phyloP scores from a whole-genome alignment of 2,329 filamentous ascomycete genomes.

The Trichoderma pleuroti region DNA sequence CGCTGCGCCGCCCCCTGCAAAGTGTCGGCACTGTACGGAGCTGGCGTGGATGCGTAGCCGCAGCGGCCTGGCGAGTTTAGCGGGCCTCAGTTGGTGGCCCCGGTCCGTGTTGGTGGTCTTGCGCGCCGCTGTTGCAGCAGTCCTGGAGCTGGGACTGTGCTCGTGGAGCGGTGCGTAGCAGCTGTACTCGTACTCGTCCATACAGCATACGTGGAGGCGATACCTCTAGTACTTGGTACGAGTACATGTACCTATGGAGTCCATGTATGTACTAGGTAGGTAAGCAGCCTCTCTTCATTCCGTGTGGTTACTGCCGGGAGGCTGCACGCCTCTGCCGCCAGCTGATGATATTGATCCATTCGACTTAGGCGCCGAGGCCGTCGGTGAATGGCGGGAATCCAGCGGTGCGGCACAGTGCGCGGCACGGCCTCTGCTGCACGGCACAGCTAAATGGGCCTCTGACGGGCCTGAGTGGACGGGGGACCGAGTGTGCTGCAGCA shows the following conservation, averaged over 20 bases:
- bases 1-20: neutral
- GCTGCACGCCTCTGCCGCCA: neutral
- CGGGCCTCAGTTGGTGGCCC: neutral
- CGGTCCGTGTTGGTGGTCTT: neutral
- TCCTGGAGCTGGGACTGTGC: neutral
- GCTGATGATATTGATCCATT: conserved; percentile 11
- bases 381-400: neutral
- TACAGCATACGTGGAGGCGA: neutral
- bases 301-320: neutral
- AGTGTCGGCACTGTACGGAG: neutral
- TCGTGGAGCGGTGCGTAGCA: too few relatives aligned
- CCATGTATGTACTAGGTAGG: too few relatives aligned
- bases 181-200: neutral
- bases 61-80: neutral
- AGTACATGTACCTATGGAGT: too few relatives aligned
- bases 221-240: too few relatives aligned
- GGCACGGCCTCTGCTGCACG: neutral
- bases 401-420: neutral
- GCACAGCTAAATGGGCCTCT: neutral
- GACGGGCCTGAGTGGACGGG: neutral
- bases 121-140: neutral
- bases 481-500: neutral
- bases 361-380: neutral
- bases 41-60: neutral
- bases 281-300: neutral